phyloP scores from a whole-genome alignment of 2,329 filamentous ascomycete species.

The Lecanoromycetidae sp. region DNA sequence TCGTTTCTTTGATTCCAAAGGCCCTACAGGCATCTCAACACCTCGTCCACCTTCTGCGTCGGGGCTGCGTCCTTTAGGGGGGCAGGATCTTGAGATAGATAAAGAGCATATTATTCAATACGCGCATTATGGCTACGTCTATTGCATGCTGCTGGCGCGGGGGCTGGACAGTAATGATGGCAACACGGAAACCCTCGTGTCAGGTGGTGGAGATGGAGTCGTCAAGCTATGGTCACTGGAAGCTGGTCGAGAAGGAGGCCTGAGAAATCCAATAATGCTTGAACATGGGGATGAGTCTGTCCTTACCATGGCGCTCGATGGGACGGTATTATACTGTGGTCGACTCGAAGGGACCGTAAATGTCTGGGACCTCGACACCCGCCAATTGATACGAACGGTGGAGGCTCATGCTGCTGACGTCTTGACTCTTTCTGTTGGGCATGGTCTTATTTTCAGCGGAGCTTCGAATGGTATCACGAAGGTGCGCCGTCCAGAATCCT shows the following conservation, averaged over 20 bases:
- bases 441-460: slow-evolving; percentile 74
- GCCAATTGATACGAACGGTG: slow-evolving; percentile 77
- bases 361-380: slow-evolving; percentile 92
- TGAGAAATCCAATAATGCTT: slow-evolving; percentile 57
- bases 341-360: slow-evolving; percentile 80
- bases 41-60: slow-evolving; percentile 53
- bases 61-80: slow-evolving; percentile 40
- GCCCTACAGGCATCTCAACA: slow-evolving; percentile 68
- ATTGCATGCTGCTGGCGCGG: slow-evolving; percentile 81
- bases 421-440: slow-evolving; percentile 73
- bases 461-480: slow-evolving; percentile 80
- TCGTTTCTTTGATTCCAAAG: slow-evolving; percentile 78
- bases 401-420: slow-evolving; percentile 71
- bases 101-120: slow-evolving; percentile 72
- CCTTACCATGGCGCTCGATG: slow-evolving; percentile 73
- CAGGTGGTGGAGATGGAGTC: slow-evolving; percentile 82
- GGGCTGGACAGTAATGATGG: slow-evolving; percentile 59
- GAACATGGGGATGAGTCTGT: slow-evolving; percentile 53
- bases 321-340: slow-evolving; percentile 84
- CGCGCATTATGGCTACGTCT: slow-evolving; percentile 90
- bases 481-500: slow-evolving; percentile 37
- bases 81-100: slow-evolving; percentile 66
- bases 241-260: slow-evolving; percentile 46
- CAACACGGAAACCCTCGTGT: slow-evolving; percentile 68
- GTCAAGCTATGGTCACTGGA: slow-evolving; percentile 85